Base-by-base conservation (phyloP, 2,329 filamentous ascomycete genomes). In the Pyrenophora seminiperda region DNA sequence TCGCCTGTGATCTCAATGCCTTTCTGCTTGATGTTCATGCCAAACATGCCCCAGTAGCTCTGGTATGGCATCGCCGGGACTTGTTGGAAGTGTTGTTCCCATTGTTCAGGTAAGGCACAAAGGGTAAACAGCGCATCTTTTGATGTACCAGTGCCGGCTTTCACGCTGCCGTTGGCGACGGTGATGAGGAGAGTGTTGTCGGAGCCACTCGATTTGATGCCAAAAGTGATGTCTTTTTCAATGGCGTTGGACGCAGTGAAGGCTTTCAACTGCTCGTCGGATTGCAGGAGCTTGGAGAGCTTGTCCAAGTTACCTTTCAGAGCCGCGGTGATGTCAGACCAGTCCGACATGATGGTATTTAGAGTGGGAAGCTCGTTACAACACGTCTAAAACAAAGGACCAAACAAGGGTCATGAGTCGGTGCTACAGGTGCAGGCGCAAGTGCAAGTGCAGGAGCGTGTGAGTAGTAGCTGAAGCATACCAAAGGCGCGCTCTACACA, bases 1-100 rank as follows among this genome's bases (percentile, higher is more conserved):
- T 79, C 72, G 18, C 79, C 79, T n/a, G 73, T 59, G 5, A 80
- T 71, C 18, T 76, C 72, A 32, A 78, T 77, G 15, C 78, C 77
- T 44, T 78, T 67, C 51, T 81, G 78, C 50, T 79, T 78, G 62
- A 76, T 75, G 53, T 77, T 79, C 78, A 79, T 77, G 18, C 75
- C 74, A 41, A 75, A 73, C 72, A 71, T 72, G 60, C 73, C 73
- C 75, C 75, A 77, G 55, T 76, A 78, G 47, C 73, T 75, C 49
- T 78, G 75, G 50, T 78, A 77, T 11, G 76, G 75, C 58, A 70
- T 70, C 1, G 68, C 71, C 4, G 75, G 76, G 1, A 75, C 72
- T 27, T 70, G 65, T 49, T 77, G 71, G 67, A 77, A 77, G 61
- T 76, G 76, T 38, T 76, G 66, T 56, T 76, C 70, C 76, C 76